Conservation (phyloP, 2,329 filamentous ascomycete species). For the Talaromyces rugulosus region DNA sequence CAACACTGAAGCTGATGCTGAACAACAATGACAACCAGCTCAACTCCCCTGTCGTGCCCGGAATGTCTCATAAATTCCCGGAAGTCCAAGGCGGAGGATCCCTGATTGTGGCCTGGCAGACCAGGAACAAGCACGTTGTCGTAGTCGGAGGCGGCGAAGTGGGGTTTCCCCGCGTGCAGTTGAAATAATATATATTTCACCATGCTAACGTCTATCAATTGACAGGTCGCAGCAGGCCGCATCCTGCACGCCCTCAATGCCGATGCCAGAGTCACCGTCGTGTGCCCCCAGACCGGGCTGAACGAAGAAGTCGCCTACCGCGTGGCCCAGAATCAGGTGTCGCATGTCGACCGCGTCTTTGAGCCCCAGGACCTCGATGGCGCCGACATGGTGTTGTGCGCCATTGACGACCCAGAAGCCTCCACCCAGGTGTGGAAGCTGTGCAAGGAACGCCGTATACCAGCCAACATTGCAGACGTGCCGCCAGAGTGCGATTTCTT, state of each 20-base stretch:
- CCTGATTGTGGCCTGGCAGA: conserved; percentile 92
- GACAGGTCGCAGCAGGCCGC: conserved; percentile 86
- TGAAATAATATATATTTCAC: not conserved
- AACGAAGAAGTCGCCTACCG: conserved; percentile 86
- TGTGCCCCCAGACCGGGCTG: conserved; percentile 73
- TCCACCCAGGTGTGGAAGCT: conserved; percentile 88
- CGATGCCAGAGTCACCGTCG: conserved; percentile 82
- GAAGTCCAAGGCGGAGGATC: conserved; percentile 86
- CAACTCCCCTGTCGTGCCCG: not conserved
- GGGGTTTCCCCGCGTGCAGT: conserved; percentile 25
- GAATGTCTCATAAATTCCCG: conserved; percentile 60
- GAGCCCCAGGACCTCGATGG: conserved; percentile 79
- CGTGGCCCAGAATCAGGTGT: conserved; percentile 68
- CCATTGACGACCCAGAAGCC: conserved; percentile 89
- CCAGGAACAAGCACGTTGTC: conserved; percentile 81
- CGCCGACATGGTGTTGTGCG: conserved; percentile 82
- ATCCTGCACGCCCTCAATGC: conserved; percentile 94
- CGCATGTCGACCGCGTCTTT: conserved; percentile 78
- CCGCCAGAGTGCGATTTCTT: conserved; percentile 98
- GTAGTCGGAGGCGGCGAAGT: conserved; percentile 95
- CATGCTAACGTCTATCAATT: conserved; percentile 14
- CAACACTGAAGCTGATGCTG: not conserved
- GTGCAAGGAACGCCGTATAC: conserved; percentile 77
- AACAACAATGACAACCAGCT: not conserved
- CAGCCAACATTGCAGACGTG: conserved; percentile 95